These are phyloP conservation scores for Yarrowia hollandica DNA, from an alignment of 805 yeast genomes.

Conservation along the genomic window DNA sequence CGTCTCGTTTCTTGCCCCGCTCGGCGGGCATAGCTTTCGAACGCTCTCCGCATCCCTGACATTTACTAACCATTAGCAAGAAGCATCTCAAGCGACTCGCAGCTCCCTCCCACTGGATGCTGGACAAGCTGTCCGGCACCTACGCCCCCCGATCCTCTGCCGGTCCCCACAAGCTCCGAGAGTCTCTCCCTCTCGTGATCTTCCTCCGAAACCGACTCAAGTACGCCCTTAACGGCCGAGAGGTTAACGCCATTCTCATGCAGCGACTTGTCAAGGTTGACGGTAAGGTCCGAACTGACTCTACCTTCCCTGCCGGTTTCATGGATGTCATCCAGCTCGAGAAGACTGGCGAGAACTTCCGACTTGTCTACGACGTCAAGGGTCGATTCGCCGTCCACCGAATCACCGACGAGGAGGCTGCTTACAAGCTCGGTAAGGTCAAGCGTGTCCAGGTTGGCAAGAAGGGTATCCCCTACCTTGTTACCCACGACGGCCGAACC, in stretches of 20 bases:
- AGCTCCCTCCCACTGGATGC: constrained; percentile 99
- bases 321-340: constrained; percentile 98
- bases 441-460: constrained; percentile 98
- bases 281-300: constrained; percentile 98
- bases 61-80: constrained; percentile 24
- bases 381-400: constrained; percentile 99
- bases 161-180: constrained; percentile 99
- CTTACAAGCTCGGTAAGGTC: constrained; percentile 97
- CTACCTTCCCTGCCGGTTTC: constrained; percentile 99
- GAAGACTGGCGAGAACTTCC: constrained; percentile 99
- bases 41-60: constrained; percentile 4
- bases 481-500: constrained; percentile 99
- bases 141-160: constrained; percentile 99
- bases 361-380: constrained; percentile 96
- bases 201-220: constrained; percentile 98
- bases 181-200: constrained; percentile 94
- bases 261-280: constrained; percentile 98
- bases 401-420: constrained; percentile 97
- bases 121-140: constrained; percentile 99
- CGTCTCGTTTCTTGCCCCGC: neutral
- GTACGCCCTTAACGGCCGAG: constrained; percentile 99
- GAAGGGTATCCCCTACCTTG: constrained; percentile 97
- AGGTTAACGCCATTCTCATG: constrained; percentile 97
- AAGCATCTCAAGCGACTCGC: constrained; percentile 99
- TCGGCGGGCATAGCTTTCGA: no score